Evolutionary conservation across 176 grass and related monocot genomes (phyloP).

Genomic region (Ensete glaucum): DNA sequence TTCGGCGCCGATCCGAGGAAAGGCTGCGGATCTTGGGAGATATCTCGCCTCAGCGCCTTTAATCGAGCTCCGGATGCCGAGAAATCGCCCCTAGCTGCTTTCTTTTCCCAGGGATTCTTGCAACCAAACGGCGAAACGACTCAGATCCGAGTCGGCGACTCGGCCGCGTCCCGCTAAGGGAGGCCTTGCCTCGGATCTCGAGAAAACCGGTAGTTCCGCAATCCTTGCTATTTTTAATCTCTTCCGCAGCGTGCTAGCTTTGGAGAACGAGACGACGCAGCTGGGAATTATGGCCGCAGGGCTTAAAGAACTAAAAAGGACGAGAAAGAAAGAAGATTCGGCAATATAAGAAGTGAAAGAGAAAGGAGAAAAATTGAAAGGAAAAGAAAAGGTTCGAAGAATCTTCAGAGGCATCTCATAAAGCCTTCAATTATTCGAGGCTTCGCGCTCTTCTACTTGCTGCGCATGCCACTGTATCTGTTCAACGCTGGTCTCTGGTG

Average conservation of each 20-base stretch:
- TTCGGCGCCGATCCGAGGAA: constrained; percentile 25
- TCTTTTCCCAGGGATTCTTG: constrained; percentile 19
- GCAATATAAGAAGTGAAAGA: constrained; percentile 40
- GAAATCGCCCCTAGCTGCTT: constrained; percentile 37
- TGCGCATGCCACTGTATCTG: constrained; percentile 17
- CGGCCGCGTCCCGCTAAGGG: neutral
- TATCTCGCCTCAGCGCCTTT: constrained; percentile 25
- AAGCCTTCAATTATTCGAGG: constrained; percentile 45
- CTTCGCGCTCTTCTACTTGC: constrained; percentile 2
- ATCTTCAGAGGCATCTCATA: constrained; percentile 62
- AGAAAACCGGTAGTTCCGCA: neutral
- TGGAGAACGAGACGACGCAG: constrained; percentile 32
- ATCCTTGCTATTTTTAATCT: constrained; percentile 15
- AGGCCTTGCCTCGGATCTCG: constrained; percentile 3
- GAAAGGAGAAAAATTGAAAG: constrained; percentile 2
- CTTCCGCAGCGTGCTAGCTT: constrained; percentile 10
- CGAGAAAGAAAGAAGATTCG: constrained; percentile 33
- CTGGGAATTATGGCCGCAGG: constrained; percentile 33
- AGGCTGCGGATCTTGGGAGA: constrained; percentile 17
- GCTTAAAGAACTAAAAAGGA: constrained; percentile 46
- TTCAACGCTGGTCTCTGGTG: constrained; percentile 29
- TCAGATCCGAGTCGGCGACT: neutral
- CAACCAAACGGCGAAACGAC: neutral
- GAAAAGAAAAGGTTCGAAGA: constrained; percentile 51
- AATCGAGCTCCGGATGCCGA: constrained; percentile 56